Evolutionary conservation across 192 early-diverging fungal species (phyloP).

Genomic region (Chytriomyces confervae): DNA sequence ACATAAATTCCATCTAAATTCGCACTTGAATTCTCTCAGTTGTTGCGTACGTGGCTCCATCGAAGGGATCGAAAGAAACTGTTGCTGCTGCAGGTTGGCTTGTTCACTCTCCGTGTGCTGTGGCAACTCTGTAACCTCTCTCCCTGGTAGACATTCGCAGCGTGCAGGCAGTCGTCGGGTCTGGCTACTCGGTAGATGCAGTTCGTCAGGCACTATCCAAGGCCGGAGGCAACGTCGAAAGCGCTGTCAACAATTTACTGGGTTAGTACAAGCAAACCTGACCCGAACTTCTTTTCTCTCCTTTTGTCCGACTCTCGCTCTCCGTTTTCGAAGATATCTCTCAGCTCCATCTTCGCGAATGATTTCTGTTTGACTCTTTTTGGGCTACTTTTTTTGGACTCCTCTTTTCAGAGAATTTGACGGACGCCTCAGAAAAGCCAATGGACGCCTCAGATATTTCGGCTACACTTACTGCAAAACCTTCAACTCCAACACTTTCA

Average conservation of each 20-base stretch:
- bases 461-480: too few species aligned
- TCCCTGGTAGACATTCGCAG: not conserved
- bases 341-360: slow-evolving; percentile 12
- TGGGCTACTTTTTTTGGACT: not conserved
- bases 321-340: not conserved
- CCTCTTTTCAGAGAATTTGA: too few species aligned
- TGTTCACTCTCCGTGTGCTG: too few species aligned
- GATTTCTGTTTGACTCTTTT: not conserved
- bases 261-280: not conserved
- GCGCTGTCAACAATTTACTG: slow-evolving; percentile 31
- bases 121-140: too few species aligned
- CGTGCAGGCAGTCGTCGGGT: slow-evolving; percentile 19
- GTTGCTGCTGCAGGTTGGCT: too few species aligned
- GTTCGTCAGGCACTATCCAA: not conserved
- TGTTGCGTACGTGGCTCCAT: slow-evolving; percentile 25
- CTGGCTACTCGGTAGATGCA: not conserved
- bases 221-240: slow-evolving; percentile 21
- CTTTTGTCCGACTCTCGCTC: not conserved
- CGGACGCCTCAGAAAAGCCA: too few species aligned
- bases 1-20: not conserved
- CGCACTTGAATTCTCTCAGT: not conserved
- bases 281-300: too few species aligned
- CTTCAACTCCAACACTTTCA: too few species aligned
- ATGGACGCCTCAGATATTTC: too few species aligned
- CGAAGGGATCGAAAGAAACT: not conserved